Evolutionary conservation across 106 monocot species (phyloP), one percentile per base, ranked within the genome.

Genomic region (Dioscorea alata): DNA sequence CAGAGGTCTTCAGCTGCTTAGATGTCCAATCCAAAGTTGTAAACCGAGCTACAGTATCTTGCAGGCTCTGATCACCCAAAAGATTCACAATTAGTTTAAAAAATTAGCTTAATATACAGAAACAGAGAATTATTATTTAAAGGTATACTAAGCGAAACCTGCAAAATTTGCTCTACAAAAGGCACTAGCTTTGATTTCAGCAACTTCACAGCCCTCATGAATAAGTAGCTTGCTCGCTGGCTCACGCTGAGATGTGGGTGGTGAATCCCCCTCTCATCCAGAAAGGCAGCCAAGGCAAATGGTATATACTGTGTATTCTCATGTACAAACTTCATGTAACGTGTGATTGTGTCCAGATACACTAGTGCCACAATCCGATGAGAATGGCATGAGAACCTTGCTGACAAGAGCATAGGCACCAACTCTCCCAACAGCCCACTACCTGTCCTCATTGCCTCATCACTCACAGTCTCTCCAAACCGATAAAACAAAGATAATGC

Each of bases 121-220:
- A 64, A 42, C 42, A 42, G 42, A 8, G 42, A 42, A 42, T 42
- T 4, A 61, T 16, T 4, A 59, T 21, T 18, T 2, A 54, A 22
- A 16, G 4, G 18, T n/a, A 13, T 13, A 58, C 60, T 12, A 9
- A 56, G 16, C 1, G 32, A 71, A 79, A 92, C 97, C 80, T 90
- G 92, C 68, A 97, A 73, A 81, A 97, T 92, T 18, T 69, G 85
- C 20, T 92, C 92, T 50, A 87, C 79, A 48, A 67, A 97, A 73
- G 97, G 97, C 22, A 92, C 74, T 48, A 97, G 84, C 65, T 83
- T 87, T 28, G 82, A 28, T 70, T 89, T 97, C 21, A 97, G 61
- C 62, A 97, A 69, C 70, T 92, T 97, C 42, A 97, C 92, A 35
- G 87, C 80, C 66, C 85, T 97, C 97, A 92, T 97, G 60, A 97